A percentile compares a stretch with the other conserved stretches of the same genome.
These are phyloP conservation scores for Xylaria grammica DNA, from an alignment of 495 filamentous ascomycete species.

Conservation along the genomic window DNA sequence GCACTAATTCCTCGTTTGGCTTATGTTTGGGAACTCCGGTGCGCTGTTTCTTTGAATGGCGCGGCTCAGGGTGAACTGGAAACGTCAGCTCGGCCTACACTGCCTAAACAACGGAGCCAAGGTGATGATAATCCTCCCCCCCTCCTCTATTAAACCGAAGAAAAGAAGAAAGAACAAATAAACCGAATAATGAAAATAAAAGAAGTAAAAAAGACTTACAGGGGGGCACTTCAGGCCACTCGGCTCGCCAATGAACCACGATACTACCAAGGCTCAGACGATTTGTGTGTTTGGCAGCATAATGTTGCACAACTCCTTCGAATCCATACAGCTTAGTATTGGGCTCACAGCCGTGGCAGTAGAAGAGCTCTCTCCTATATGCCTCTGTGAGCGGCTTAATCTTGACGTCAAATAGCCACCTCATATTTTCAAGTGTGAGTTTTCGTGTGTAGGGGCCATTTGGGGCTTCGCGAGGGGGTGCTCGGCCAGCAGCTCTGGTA, in stretches of 20 bases:
- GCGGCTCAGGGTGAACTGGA: conserved; percentile 53
- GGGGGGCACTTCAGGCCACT: conserved; percentile 77
- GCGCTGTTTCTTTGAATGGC: conserved; percentile 35
- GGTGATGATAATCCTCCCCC: too few species aligned
- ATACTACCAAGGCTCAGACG: conserved; percentile 68
- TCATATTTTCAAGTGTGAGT: conserved; percentile 82
- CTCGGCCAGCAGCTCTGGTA: conserved; percentile 48
- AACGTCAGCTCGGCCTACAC: too few species aligned
- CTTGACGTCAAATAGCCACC: conserved; percentile 79
- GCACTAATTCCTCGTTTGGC: neutral
- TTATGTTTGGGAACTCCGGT: neutral
- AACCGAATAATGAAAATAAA: neutral
- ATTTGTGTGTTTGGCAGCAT: conserved; percentile 77
- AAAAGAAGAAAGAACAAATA: too few species aligned
- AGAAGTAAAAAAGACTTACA: conserved; percentile 34
- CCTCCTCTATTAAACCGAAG: too few species aligned
- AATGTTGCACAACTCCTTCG: conserved; percentile 80
- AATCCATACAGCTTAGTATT: conserved; percentile 70
- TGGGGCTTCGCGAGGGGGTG: conserved; percentile 49
- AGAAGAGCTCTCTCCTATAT: conserved; percentile 71
- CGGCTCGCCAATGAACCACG: conserved; percentile 75
- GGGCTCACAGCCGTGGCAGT: conserved; percentile 70
- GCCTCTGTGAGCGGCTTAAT: conserved; percentile 68
- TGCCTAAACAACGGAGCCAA: too few species aligned
- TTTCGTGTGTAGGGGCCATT: conserved; percentile 61